Evolutionary conservation across 371 early-diverging fungal genomes (phyloP).

Genomic region (Apophysomyces elegans): DNA sequence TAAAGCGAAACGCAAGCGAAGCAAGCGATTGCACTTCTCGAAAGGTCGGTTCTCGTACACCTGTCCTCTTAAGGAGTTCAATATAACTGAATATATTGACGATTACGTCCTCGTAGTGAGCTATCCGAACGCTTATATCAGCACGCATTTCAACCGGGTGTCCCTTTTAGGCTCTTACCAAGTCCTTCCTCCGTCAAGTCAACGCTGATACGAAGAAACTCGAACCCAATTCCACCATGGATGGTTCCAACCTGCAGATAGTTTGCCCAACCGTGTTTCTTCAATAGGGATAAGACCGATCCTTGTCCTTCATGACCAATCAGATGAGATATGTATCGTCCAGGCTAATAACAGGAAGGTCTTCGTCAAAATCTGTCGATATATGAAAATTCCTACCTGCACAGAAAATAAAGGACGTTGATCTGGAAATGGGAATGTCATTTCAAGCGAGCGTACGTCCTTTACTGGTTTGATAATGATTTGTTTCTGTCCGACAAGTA

Average conservation of each 20-base stretch:
- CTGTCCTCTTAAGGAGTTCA: constrained; percentile 68
- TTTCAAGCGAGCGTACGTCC: constrained; percentile 75
- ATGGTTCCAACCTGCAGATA: constrained; percentile 70
- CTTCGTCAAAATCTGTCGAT: neutral
- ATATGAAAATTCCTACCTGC: constrained; percentile 41
- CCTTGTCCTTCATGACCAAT: constrained; percentile 89
- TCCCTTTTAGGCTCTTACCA: constrained; percentile 37
- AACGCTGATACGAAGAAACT: constrained; percentile 80
- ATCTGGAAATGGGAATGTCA: constrained; percentile 90
- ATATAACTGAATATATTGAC: constrained; percentile 87
- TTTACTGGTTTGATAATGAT: constrained; percentile 85
- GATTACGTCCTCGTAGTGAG: constrained; percentile 78
- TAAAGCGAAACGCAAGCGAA: constrained; percentile 78
- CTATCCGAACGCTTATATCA: constrained; percentile 32
- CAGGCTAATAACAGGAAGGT: constrained; percentile 53
- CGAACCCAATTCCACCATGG: constrained; percentile 74
- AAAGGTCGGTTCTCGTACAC: constrained; percentile 78
- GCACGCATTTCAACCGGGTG: constrained; percentile 25
- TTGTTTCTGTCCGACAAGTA: constrained; percentile 49
- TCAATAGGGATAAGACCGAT: constrained; percentile 83
- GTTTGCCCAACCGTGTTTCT: constrained; percentile 88
- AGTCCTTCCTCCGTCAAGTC: constrained; percentile 87
- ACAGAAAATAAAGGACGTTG: constrained; percentile 59
- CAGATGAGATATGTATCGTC: constrained; percentile 71
- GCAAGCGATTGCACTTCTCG: constrained; percentile 75